Evolutionary conservation across 2,329 filamentous ascomycete species (phyloP).

Genomic region (Neoscytalidium dimidiatum): DNA sequence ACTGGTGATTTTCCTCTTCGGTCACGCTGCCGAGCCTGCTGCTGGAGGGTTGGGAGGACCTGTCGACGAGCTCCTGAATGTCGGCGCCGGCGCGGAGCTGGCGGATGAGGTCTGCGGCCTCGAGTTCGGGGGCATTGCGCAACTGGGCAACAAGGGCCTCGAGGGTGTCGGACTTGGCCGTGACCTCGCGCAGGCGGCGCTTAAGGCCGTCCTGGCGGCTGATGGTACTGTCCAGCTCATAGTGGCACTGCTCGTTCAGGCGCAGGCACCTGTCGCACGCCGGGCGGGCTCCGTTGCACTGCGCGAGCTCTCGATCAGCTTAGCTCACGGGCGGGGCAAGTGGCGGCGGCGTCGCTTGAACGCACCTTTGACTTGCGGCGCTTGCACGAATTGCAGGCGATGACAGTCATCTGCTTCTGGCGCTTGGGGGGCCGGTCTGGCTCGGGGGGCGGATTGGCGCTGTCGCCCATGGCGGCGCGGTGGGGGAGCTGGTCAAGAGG

Average conservation of each 20-base stretch:
- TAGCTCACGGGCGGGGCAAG: not conserved
- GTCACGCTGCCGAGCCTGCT: constrained; percentile 1
- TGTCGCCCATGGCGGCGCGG: constrained; percentile 8
- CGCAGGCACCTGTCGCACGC: constrained; percentile 12
- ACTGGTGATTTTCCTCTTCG: not conserved
- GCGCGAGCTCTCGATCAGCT: not conserved
- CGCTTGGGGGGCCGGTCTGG: constrained; percentile 7
- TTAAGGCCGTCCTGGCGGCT: constrained; percentile 19
- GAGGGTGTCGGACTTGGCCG: constrained; percentile 13
- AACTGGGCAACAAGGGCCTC: constrained; percentile 10
- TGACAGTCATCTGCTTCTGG: constrained; percentile 17
- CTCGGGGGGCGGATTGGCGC: not conserved
- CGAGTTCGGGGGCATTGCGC: constrained; percentile 2
- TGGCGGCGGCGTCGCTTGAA: not conserved
- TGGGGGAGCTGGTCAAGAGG: not conserved
- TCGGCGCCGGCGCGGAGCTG: not conserved
- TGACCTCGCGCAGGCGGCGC: constrained; percentile 13
- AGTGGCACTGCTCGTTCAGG: constrained; percentile 14
- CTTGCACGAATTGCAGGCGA: constrained; percentile 18
- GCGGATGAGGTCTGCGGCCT: constrained; percentile 11
- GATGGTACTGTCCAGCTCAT: constrained; percentile 16
- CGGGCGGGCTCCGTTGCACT: constrained; percentile 17
- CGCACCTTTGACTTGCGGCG: constrained; percentile 17
- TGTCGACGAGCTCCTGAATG: not conserved
- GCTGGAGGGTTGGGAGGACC: not conserved